Evolutionary conservation across 2,329 filamentous ascomycete species (phyloP).

Genomic region (Colletotrichum filicis): DNA sequence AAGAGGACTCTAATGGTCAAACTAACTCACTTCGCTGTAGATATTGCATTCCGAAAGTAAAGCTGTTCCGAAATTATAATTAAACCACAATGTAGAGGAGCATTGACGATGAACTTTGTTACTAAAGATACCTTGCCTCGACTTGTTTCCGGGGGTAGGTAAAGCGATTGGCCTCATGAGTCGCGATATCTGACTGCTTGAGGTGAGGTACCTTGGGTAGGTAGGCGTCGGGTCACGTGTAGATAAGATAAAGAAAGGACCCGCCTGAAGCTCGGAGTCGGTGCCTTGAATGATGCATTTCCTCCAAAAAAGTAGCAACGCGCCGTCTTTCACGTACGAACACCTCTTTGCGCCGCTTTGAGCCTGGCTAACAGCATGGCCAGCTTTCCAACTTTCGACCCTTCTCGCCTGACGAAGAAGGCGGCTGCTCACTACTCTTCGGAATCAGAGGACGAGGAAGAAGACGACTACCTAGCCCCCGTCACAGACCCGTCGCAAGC

Average conservation of each 20-base stretch:
- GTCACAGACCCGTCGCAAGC: conserved; percentile 52
- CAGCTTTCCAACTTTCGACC: conserved; percentile 52
- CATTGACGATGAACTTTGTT: too few species aligned
- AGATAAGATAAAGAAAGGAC: conserved; percentile 42
- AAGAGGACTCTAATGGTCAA: too few species aligned
- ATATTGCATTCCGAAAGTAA: too few species aligned
- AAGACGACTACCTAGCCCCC: conserved; percentile 55
- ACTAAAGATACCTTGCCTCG: too few species aligned
- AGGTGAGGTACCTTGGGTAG: too few species aligned
- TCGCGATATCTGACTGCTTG: too few species aligned
- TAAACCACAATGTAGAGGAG: too few species aligned
- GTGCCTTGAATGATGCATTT: not conserved
- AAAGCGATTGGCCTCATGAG: too few species aligned
- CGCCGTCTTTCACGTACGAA: conserved; percentile 2
- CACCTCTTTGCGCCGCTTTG: conserved; percentile 2
- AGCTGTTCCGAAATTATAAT: too few species aligned
- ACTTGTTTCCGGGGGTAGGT: too few species aligned
- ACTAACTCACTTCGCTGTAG: too few species aligned
- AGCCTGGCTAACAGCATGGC: conserved; percentile 43
- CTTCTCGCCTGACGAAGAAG: conserved; percentile 61
- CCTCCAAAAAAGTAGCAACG: conserved; percentile 8
- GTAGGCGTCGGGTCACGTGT: conserved; percentile 39
- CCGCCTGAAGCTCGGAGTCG: not conserved
- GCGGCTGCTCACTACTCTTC: conserved; percentile 68
- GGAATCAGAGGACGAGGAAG: conserved; percentile 60